Base-by-base conservation (phyloP, 768 basidiomycete genomes). In the Leccinum aurantiacum region DNA sequence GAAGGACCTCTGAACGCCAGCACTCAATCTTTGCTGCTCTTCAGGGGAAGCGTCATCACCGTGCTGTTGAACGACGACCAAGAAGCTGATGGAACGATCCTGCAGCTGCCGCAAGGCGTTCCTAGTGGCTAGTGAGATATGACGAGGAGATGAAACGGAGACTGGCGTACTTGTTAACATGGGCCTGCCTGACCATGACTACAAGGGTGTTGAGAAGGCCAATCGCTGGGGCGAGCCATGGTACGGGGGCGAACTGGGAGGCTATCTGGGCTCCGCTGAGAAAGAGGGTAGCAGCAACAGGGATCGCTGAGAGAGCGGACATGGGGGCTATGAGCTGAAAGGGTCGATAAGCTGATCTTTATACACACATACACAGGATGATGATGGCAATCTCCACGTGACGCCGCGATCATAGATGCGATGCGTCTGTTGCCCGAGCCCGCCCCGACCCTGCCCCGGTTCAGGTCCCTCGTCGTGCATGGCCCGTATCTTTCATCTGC, bases 401-500 rank as follows among this genome's bases (percentile, higher is more conserved):
- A 60, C 44, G 72, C 33, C 10, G 31, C 8, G 27, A 31, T 29
- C 29, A 51, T 29, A 48, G 44, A 24, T 31, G 27, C 22, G 14
- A 63, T 72, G 60, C 76, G 77, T 37, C 58, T 84, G 15, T 82
- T 82, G 48, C 76, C 81, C 35, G 67, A 68, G 7, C 70, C 77
- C 52, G 76, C 75, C 3, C 80, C 82, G 17, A 50, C 67, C 8
- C 71, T 89, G n/a, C 88, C 89, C 4, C 65, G 63, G 2, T 89
- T 84, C 73, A 74, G 70, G 17, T 79, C 83, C 5, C 69, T 91
- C n/a, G 75, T 92, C 13, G 73, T 92, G 33, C 78, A 82, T 25
- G 91, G 91, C 1, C 60, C 76, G 0, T 88, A 85, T 67, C 85
- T 84, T 54, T 72, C 87, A 19, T 87, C 91, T 4, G 86, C 89